A percentile compares a stretch with the other conserved stretches of the same genome.
These are phyloP conservation scores for Casaregolazyma lundiana DNA, from an alignment of 1,139 yeast species.

Conservation along the genomic window DNA sequence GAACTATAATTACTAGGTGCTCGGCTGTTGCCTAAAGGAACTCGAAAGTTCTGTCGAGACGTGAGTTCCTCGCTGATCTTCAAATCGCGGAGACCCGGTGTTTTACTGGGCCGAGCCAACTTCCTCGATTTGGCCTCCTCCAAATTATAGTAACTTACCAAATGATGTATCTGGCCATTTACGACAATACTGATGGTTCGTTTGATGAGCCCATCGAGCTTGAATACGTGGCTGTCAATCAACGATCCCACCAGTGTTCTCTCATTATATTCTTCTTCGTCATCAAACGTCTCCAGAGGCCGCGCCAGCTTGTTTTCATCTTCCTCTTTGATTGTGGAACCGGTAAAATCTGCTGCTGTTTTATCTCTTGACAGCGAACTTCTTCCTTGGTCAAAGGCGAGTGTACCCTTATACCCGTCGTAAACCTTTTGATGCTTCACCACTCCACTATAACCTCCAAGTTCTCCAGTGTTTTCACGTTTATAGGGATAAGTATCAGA, in stretches of 20 bases:
- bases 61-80: conserved; percentile 53
- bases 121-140: conserved; percentile 62
- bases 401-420: neutral
- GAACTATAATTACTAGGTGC: neutral
- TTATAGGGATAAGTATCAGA: neutral
- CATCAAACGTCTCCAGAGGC: neutral
- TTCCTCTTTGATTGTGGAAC: neutral
- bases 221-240: conserved; percentile 60
- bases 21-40: conserved; percentile 32
- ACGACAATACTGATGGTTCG: conserved; percentile 67
- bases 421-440: neutral
- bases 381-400: neutral
- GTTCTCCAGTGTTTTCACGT: neutral
- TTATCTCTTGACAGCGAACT: neutral
- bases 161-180: conserved; percentile 47
- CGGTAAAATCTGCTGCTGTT: conserved; percentile 1
- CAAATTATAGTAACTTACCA: conserved; percentile 73
- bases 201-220: conserved; percentile 73
- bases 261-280: conserved; percentile 21
- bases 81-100: conserved; percentile 47
- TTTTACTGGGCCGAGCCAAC: conserved; percentile 56
- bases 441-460: neutral
- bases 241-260: conserved; percentile 51
- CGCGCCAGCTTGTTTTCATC: neutral
- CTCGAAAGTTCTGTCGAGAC: conserved; percentile 54